phyloP scores from a whole-genome alignment of 331 rosid genomes.

The Rhamnella rubrinervis region DNA sequence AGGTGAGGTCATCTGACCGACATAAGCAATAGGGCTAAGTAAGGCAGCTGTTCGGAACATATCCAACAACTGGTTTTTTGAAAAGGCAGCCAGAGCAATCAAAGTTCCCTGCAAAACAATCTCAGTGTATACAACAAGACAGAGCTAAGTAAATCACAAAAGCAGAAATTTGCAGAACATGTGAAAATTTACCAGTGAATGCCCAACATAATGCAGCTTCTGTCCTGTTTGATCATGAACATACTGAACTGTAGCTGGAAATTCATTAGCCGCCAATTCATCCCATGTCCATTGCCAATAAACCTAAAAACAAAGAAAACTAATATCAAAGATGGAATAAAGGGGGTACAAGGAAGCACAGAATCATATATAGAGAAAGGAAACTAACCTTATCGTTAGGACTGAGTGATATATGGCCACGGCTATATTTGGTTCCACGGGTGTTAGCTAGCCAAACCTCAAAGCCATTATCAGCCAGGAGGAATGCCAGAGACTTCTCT shows the following conservation, averaged over 20 bases:
- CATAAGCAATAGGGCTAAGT: conserved; percentile 86
- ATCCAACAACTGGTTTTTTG: conserved; percentile 52
- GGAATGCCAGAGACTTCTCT: conserved; percentile 67
- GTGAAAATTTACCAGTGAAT: conserved; percentile 67
- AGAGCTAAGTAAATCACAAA: conserved; percentile 1
- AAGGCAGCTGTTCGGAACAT: conserved; percentile 76
- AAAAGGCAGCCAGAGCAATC: conserved; percentile 77
- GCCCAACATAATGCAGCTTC: conserved; percentile 83
- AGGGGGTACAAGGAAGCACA: neutral
- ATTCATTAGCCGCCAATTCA: conserved; percentile 86
- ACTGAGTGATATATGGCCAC: conserved; percentile 48
- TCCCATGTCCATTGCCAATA: conserved; percentile 99
- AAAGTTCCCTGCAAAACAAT: conserved; percentile 66
- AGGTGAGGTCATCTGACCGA: conserved; percentile 71
- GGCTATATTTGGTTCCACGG: conserved; percentile 86
- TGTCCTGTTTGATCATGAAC: conserved; percentile 76
- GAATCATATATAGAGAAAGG: neutral
- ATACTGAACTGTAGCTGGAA: conserved; percentile 80
- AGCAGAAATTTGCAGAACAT: neutral
- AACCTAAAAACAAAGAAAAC: conserved; percentile 40
- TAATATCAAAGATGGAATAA: conserved; percentile 13
- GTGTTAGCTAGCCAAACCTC: conserved; percentile 92
- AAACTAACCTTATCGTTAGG: conserved; percentile 50
- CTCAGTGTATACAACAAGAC: neutral
- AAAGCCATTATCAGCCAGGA: conserved; percentile 80